These are phyloP conservation scores for Avena eriantha DNA, from an alignment of 176 grass and related monocot species.

Conservation along the genomic window DNA sequence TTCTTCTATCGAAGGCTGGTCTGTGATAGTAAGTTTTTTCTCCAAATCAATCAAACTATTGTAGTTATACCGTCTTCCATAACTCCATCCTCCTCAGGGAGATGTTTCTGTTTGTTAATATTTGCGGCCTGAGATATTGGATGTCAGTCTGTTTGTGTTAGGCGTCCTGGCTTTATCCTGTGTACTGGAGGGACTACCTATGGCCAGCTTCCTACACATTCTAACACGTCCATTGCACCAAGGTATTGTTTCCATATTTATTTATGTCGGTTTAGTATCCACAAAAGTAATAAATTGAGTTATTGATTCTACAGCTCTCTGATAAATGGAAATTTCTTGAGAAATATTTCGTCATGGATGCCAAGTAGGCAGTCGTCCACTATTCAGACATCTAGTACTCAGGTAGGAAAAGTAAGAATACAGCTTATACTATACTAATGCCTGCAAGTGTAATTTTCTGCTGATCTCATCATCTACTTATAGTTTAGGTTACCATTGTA, in stretches of 20 bases:
- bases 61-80: conserved; percentile 18
- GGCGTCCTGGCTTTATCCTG: conserved; percentile 89
- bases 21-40: conserved; percentile 69
- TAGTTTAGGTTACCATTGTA: background rate
- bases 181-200: conserved; percentile 93
- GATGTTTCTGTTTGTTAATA: conserved; percentile 33
- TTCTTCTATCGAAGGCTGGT: conserved; percentile 79
- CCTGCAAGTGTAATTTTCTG: conserved; percentile 37
- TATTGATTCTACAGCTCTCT: conserved; percentile 55
- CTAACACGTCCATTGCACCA: conserved; percentile 55
- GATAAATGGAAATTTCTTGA: conserved; percentile 77
- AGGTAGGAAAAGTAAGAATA: conserved; percentile 48
- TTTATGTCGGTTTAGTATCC: conserved; percentile 39
- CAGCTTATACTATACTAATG: conserved; percentile 1
- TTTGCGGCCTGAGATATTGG: conserved; percentile 38
- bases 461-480: conserved; percentile 17
- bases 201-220: conserved; percentile 86
- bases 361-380: conserved; percentile 59
- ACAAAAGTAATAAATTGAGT: conserved; percentile 25
- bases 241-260: conserved; percentile 56
- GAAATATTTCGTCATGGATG: conserved; percentile 94
- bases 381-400: conserved; percentile 58
- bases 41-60: conserved; percentile 37
- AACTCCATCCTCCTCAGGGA: conserved; percentile 12
- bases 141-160: conserved; percentile 79